phyloP scores from a whole-genome alignment of 768 basidiomycete genomes.

The Leccinum ochraceum region DNA sequence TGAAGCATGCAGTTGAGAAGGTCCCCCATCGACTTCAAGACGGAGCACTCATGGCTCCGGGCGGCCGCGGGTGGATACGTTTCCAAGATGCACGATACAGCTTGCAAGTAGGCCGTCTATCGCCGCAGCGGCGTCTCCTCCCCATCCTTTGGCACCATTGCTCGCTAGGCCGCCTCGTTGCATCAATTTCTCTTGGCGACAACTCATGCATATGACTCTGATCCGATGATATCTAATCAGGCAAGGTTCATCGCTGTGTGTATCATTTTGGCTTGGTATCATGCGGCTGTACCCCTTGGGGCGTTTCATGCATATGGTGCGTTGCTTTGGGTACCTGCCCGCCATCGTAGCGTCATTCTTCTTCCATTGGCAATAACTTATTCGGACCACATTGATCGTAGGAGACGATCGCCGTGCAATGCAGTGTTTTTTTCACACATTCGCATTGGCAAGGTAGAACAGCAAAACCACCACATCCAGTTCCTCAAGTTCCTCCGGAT shows the following conservation, averaged over 20 bases:
- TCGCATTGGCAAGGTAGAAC: neutral
- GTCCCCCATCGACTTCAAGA: too few relatives aligned
- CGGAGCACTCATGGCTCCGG: too few relatives aligned
- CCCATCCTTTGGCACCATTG: neutral
- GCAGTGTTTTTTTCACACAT: neutral
- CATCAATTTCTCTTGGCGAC: neutral
- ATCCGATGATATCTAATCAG: too few relatives aligned
- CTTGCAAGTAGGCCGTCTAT: too few relatives aligned
- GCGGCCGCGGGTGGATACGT: too few relatives aligned
- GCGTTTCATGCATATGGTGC: neutral
- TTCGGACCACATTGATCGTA: neutral
- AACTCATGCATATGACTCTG: neutral
- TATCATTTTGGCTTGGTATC: too few relatives aligned
- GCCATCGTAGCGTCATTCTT: neutral
- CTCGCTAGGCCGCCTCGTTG: neutral
- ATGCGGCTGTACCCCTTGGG: too few relatives aligned
- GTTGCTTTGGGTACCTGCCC: neutral
- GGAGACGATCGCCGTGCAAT: neutral
- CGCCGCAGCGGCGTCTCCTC: too few relatives aligned
- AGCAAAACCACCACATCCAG: neutral
- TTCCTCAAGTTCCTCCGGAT: neutral
- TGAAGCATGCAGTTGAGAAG: too few relatives aligned
- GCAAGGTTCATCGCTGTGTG: too few relatives aligned
- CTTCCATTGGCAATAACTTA: neutral
- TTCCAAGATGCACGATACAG: too few relatives aligned